Evolutionary conservation across 257 asterid species (phyloP), one percentile per base, ranked within the genome.

Genomic region (Cruciata laevipes): DNA sequence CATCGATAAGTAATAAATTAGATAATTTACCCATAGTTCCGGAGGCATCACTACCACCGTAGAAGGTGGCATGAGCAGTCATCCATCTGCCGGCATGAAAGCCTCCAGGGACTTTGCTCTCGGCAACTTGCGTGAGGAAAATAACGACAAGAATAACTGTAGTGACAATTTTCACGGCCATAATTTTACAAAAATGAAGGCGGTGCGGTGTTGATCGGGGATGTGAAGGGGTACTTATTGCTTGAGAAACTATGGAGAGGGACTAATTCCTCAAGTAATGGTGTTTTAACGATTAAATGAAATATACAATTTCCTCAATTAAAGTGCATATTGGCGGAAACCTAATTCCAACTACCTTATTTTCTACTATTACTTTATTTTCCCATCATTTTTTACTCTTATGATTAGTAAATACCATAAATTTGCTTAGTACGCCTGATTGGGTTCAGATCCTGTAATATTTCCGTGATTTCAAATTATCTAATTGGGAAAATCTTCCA

Each of bases 1-100:
- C n/a, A n/a, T n/a, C n/a, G n/a, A n/a, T n/a, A n/a, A n/a, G n/a
- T n/a, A n/a, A n/a, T n/a, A n/a, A n/a, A n/a, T n/a, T n/a, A n/a
- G n/a, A n/a, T n/a, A n/a, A n/a, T n/a, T 25, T 77, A 86, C 91
- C 96, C 97, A 91, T 91, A 5, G 96, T 91, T 13, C 96, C 96
- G 33, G 97, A 89, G 69, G 94, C 97, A 16, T 88, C 97, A 23
- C 84, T 80, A 21, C 90, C 96, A n/a, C 97, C 96, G 60, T 91
- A 91, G 81, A 91, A 91, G 5, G 97, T 91, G 42, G 97, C 95
- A 76, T 87, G 91, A 47, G 98, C 98, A 21, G 65, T 78, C 64
- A 85, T 69, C 98, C 98, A 91, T 6, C 64, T 37, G 27, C 83
- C 87, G 66, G 87, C 92, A n/a, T 77, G 21, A 81, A 88, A 90